A percentile compares a stretch with the other conserved stretches of the same genome.
phyloP scores from a whole-genome alignment of 179 eudicot genomes.

The Monotropa hypopitys region DNA sequence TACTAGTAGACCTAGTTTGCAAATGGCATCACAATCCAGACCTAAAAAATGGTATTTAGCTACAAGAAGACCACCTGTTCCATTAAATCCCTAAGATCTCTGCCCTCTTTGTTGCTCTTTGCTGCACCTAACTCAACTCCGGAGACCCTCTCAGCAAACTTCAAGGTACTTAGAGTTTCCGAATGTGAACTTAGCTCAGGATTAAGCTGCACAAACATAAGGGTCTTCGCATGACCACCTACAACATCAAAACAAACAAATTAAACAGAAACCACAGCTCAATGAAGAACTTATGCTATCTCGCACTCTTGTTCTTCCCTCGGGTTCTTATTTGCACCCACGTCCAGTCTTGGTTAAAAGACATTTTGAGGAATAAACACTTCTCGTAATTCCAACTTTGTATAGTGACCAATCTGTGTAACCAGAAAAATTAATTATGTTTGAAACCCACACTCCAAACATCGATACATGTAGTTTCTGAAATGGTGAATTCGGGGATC shows the following conservation, averaged over 20 bases:
- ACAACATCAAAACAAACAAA: conserved; percentile 10
- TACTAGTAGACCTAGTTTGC: not conserved
- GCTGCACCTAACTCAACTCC: conserved; percentile 97
- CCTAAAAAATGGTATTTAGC: not conserved
- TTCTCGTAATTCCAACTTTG: not conserved
- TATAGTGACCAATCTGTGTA: not conserved
- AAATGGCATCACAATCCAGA: not conserved
- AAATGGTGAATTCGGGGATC: not conserved
- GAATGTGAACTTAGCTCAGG: conserved; percentile 59
- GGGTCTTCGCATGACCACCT: conserved; percentile 99
- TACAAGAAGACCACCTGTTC: conserved; percentile 54
- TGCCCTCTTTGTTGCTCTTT: conserved; percentile 60
- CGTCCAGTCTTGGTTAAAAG: not conserved
- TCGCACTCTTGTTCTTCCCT: not conserved
- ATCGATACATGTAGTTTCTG: not conserved
- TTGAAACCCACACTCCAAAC: not conserved
- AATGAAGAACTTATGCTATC: not conserved
- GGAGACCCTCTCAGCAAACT: conserved; percentile 90
- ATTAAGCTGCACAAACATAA: conserved; percentile 92
- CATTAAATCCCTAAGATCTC: conserved; percentile 61
- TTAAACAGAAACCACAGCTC: not conserved
- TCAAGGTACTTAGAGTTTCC: conserved; percentile 75
- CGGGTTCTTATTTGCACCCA: not conserved
- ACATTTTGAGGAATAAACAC: not conserved
- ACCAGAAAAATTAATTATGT: not conserved